These are phyloP conservation scores for Penicillium sp. DNA, from an alignment of 2,329 filamentous ascomycete species.

Conservation along the genomic window DNA sequence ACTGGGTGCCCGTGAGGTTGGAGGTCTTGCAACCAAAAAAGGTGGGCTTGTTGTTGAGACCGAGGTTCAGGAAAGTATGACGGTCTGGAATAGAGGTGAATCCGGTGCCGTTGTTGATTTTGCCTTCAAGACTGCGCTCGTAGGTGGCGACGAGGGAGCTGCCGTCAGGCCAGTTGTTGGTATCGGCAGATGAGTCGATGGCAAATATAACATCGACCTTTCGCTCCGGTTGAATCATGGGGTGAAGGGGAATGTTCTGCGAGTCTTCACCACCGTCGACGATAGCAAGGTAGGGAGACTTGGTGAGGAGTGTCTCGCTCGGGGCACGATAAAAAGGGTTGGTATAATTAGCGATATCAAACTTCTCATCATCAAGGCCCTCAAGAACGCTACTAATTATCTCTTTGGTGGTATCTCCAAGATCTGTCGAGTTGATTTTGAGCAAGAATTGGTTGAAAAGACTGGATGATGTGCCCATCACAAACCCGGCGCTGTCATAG, in stretches of 20 bases:
- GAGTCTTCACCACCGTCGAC: conserved; percentile 75
- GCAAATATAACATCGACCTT: conserved; percentile 77
- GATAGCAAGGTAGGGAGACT: conserved; percentile 57
- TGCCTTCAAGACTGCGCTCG: conserved; percentile 57
- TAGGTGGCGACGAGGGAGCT: conserved; percentile 72
- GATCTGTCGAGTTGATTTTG: conserved; percentile 56
- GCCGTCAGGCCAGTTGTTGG: conserved; percentile 71
- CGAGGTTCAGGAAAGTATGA: conserved; percentile 74
- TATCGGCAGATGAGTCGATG: conserved; percentile 73
- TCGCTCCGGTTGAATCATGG: conserved; percentile 69
- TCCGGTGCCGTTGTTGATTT: conserved; percentile 62
- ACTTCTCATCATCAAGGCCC: conserved; percentile 57
- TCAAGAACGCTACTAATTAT: conserved; percentile 57
- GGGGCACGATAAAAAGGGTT: conserved; percentile 70
- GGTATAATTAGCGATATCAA: conserved; percentile 71
- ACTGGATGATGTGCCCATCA: conserved; percentile 81
- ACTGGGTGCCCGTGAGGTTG: conserved; percentile 55
- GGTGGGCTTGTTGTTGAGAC: conserved; percentile 69
- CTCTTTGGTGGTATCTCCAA: conserved; percentile 53
- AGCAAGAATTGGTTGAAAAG: conserved; percentile 81
- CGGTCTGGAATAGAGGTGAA: conserved; percentile 71
- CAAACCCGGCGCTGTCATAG: conserved; percentile 76
- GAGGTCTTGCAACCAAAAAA: conserved; percentile 74
- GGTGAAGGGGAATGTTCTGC: conserved; percentile 76
- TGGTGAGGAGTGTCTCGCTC: conserved; percentile 56